Conservation (phyloP, 2,329 filamentous ascomycete species). For the Cladosporium sp. region DNA sequence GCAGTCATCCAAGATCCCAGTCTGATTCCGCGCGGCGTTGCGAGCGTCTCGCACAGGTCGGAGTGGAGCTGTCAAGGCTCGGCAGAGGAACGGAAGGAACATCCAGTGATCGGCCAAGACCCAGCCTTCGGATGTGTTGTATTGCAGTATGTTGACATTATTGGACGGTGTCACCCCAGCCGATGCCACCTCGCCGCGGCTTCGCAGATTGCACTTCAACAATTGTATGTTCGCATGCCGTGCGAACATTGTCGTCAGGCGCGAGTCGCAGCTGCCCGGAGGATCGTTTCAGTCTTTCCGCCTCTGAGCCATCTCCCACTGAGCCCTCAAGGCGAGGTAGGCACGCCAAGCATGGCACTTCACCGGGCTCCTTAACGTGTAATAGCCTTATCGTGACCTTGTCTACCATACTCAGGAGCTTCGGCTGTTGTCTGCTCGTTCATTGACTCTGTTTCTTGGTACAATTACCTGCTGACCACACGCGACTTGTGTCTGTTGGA, state of each 20-base stretch:
- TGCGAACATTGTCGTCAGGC: not conserved
- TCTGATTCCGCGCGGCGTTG: not conserved
- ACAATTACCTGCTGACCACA: not conserved
- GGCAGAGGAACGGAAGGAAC: conserved; percentile 4
- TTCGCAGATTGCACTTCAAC: not conserved
- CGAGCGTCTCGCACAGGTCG: not conserved
- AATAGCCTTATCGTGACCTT: not conserved
- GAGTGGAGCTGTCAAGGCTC: not conserved
- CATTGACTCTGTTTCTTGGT: not conserved
- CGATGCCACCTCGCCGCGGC: not conserved
- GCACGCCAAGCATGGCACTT: not conserved
- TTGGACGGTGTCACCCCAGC: not conserved
- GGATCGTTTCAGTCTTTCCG: not conserved
- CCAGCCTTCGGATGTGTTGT: not conserved
- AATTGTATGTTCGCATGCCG: not conserved
- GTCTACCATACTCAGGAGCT: not conserved
- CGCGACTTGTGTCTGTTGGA: not conserved
- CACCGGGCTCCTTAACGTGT: not conserved
- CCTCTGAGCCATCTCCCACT: not conserved
- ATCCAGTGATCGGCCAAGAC: not conserved
- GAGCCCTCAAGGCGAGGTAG: not conserved
- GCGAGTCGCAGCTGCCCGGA: not conserved
- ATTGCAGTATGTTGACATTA: not conserved
- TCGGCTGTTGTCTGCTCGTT: too few relatives aligned
- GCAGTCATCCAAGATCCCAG: not conserved